A percentile compares a stretch with the other conserved stretches of the same genome.
Conservation (phyloP, 768 basidiomycete species). For the Tricholoma flavovirens region DNA sequence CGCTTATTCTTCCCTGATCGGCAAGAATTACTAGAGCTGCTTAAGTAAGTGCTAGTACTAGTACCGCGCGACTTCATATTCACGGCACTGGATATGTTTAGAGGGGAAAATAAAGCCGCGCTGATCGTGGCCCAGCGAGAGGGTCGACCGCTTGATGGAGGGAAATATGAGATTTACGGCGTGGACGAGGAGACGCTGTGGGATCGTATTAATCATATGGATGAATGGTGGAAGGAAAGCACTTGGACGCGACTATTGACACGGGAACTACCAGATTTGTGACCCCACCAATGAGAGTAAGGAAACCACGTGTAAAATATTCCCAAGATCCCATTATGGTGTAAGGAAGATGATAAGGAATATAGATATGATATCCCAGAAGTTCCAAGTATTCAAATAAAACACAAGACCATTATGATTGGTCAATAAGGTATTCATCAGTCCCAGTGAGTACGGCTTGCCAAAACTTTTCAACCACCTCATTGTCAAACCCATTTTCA, state of each 20-base stretch:
- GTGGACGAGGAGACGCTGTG: conserved; percentile 82
- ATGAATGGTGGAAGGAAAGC: conserved; percentile 90
- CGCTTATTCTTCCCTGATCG: conserved; percentile 86
- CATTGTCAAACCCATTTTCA: conserved; percentile 63
- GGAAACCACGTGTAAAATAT: background rate
- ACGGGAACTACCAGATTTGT: conserved; percentile 78
- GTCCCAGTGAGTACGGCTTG: conserved; percentile 46
- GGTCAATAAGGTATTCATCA: conserved; percentile 47
- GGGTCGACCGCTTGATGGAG: conserved; percentile 53
- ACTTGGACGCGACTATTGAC: conserved; percentile 82
- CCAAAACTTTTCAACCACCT: conserved; percentile 64
- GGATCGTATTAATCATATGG: conserved; percentile 76
- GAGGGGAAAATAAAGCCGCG: conserved; percentile 80
- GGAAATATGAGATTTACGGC: conserved; percentile 83
- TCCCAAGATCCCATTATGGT: background rate
- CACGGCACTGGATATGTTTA: conserved; percentile 20
- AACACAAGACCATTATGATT: background rate
- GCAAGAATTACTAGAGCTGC: conserved; percentile 70
- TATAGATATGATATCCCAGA: background rate
- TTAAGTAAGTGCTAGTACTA: conserved; percentile 48
- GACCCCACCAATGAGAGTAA: conserved; percentile 3
- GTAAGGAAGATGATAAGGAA: conserved; percentile 9
- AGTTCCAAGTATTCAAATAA: background rate
- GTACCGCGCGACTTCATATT: conserved; percentile 3
- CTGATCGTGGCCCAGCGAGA: conserved; percentile 78